Base-by-base conservation (phyloP, 352 stramenopile species). In the Phytophthora sp. region DNA sequence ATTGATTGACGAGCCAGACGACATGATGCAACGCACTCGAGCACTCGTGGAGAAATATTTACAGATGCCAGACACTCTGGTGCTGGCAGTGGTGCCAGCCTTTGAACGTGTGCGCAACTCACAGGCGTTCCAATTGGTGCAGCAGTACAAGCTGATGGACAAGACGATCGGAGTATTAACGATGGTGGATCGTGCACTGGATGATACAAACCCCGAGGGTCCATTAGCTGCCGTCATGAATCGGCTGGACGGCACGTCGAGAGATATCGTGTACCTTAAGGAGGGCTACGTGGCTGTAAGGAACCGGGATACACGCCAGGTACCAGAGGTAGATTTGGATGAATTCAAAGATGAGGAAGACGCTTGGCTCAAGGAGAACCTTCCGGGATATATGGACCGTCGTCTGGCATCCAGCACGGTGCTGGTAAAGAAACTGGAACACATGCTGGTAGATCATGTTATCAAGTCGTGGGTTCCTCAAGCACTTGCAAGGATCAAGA, bases 121-220 rank as follows among this genome's bases (percentile, higher is more conserved):
- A 7, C 75, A 86, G 41, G 74, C 71, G 7, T 77, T 84, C n/a
- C 71, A 82, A 51, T 49, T 82, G 21, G 70, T 86, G 26, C 74
- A 83, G 52, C 60, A 77, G 45, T 73, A 66, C 18, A 52, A 64
- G 0, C 66, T 82, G 12, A 66, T 30, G 9, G 72, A 80, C 46
- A 75, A 53, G 7, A 82, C 73, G 18, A 69, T 79, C 15, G 72
- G 71, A 6, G 76, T 87, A 24, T 31, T 87, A 20, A 80, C 78
- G 3, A 81, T 87, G 73, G 64, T 66, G 11, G 77, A 84, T 45
- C 73, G 76, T 12, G 67, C 66, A 2, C 26, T 51, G 2, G 71
- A 73, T n/a, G 18, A 47, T 7, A 57, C 64, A 2, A 66, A 76
- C 44, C 71, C 69, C 1, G 30, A 63, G 0, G 69, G 63, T 6